These are phyloP conservation scores for Phytophthora capsici DNA, from an alignment of 352 stramenopile species.

Conservation along the genomic window DNA sequence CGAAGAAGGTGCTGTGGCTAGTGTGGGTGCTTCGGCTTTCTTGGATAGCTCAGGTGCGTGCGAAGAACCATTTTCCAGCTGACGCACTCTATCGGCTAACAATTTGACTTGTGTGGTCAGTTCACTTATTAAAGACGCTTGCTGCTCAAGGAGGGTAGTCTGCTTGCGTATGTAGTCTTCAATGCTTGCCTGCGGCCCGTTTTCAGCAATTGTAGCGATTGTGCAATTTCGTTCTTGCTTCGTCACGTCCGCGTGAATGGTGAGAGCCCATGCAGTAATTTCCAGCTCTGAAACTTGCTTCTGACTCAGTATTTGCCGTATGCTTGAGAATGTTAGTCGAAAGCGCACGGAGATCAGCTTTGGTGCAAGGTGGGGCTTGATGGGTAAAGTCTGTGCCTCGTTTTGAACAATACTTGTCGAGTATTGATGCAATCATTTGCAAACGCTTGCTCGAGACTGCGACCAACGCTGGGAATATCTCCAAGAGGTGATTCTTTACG, in stretches of 20 bases:
- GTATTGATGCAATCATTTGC: constrained; percentile 3
- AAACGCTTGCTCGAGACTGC: background rate
- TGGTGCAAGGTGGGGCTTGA: constrained; percentile 13
- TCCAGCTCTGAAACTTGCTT: background rate
- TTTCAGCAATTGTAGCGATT: too few relatives aligned
- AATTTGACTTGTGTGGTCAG: too few relatives aligned
- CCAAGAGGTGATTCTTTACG: background rate
- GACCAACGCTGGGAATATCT: too few relatives aligned
- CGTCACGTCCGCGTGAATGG: background rate
- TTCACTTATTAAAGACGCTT: too few relatives aligned
- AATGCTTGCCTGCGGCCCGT: background rate
- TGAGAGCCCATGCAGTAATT: background rate
- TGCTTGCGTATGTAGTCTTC: too few relatives aligned
- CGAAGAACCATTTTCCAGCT: too few relatives aligned
- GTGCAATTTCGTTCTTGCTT: too few relatives aligned
- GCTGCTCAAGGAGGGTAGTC: too few relatives aligned
- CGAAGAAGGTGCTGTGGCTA: background rate
- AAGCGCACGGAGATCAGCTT: constrained; percentile 2
- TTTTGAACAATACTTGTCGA: constrained; percentile 12
- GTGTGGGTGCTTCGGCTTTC: background rate
- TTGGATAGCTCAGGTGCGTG: too few relatives aligned
- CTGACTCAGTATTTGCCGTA: background rate
- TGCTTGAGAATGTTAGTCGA: constrained; percentile 3
- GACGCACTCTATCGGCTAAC: too few relatives aligned
- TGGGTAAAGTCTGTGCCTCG: constrained; percentile 9